Evolutionary conservation across 352 stramenopile genomes (phyloP), one percentile per base, ranked within the genome.

Genomic region (Phytophthora uliginosa): DNA sequence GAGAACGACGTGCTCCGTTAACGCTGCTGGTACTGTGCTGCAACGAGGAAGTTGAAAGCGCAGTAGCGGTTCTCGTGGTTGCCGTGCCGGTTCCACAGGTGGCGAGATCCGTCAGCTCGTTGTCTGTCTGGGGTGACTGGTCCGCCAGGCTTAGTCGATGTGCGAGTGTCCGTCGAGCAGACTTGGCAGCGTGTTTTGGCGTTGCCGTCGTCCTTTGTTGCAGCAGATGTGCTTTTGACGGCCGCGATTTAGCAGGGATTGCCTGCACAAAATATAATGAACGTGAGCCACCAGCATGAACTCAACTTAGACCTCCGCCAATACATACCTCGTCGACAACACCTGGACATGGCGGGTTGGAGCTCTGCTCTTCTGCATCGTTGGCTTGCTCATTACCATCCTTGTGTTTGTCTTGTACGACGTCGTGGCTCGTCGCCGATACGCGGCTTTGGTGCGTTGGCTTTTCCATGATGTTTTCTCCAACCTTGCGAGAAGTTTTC

Each of bases 161-260:
- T 15, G 58, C 60, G n/a, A 76, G 59, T 26, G 69, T 53, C 51
- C 63, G 70, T 55, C 66, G 74, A 65, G 22, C 66, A 48, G 74
- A 68, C 53, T 76, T 81, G 31, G 52, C 15, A 56, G 18, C 38
- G 60, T 72, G 52, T 33, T 76, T 64, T n/a, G 59, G 18, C 48
- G 64, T 42, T 42, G 36, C 57, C 26, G 59, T 72, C 24, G 28
- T 33, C 51, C 67, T 71, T 47, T 17, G 55, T 69, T 73, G 74
- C 8, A 7, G 63, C 40, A 48, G 55, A 34, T 60, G 58, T 53
- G 45, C 26, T 18, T 73, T 70, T 40, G 61, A 65, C 2, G 15
- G 18, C n/a, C 17, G 54, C 22, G 73, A 45, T 13, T 68, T 60
- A 18, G 34, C 13, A 17, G 15, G 20, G 64, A 33, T 38, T n/a